Evolutionary conservation across 176 grass and related monocot genomes (phyloP).

Genomic region (Oryza glaberrima): DNA sequence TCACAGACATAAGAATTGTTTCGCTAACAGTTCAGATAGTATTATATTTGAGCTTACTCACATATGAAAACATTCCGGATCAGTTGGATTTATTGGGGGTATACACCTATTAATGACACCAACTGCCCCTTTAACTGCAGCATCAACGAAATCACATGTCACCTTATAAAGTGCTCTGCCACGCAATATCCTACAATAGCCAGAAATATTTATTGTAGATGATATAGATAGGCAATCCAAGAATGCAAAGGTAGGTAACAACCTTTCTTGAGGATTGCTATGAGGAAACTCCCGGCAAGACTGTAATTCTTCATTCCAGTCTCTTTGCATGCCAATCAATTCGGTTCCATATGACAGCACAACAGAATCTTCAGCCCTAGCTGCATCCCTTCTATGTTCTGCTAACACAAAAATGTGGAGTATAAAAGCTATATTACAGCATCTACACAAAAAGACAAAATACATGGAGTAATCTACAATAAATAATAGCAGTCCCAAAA

Average conservation of each 20-base stretch:
- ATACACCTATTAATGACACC: conserved; percentile 98
- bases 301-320: conserved; percentile 98
- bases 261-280: conserved; percentile 90
- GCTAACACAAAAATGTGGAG: conserved; percentile 35
- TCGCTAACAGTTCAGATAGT: neutral
- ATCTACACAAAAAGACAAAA: neutral
- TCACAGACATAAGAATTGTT: neutral
- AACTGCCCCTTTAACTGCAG: conserved; percentile 92
- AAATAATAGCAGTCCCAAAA: neutral
- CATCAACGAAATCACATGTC: conserved; percentile 98
- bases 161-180: conserved; percentile 98
- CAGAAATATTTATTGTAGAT: conserved; percentile 34
- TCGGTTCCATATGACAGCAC: conserved; percentile 89
- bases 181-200: conserved; percentile 76
- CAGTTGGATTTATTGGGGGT: conserved; percentile 97
- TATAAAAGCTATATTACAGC: neutral
- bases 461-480: neutral
- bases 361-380: conserved; percentile 86
- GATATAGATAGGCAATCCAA: conserved; percentile 25
- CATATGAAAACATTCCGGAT: conserved; percentile 99
- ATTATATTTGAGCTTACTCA: conserved; percentile 52
- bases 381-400: conserved; percentile 88
- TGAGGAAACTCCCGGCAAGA: conserved; percentile 98
- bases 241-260: conserved; percentile 33
- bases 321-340: conserved; percentile 98